A percentile compares a stretch with the other conserved stretches of the same genome.
phyloP scores from a whole-genome alignment of 2,329 filamentous ascomycete species.

The Hansfordia pulvinata region DNA sequence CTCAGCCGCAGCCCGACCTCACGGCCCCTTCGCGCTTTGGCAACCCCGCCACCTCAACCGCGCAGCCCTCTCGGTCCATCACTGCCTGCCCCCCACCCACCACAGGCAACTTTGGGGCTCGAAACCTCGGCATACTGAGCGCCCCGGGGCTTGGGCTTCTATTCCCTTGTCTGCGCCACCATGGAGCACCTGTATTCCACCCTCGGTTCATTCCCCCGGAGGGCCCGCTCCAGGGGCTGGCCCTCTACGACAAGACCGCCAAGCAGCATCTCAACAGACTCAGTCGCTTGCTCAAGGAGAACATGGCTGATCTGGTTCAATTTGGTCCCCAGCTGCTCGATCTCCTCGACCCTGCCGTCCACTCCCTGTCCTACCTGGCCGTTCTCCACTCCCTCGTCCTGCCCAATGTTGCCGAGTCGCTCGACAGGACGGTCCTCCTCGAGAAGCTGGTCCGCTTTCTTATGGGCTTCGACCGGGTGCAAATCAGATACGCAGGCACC shows the following conservation, averaged over 20 bases:
- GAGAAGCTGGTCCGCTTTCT: constrained; percentile 31
- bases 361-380: constrained; percentile 37
- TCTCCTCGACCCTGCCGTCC: constrained; percentile 29
- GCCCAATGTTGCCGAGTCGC: constrained; percentile 15
- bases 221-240: constrained; percentile 11
- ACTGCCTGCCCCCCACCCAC: too few species aligned
- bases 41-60: too few species aligned
- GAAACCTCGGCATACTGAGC: too few species aligned
- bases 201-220: constrained; percentile 28
- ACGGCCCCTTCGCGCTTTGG: too few species aligned
- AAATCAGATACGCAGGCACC: constrained; percentile 35
- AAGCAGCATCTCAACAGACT: constrained; percentile 23
- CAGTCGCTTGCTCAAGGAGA: constrained; percentile 21
- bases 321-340: constrained; percentile 25
- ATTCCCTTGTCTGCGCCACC: too few species aligned
- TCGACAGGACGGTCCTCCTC: constrained; percentile 16
- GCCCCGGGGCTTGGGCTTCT: too few species aligned
- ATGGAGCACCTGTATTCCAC: constrained; percentile 24
- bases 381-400: constrained; percentile 28
- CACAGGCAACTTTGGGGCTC: too few species aligned
- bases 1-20: too few species aligned
- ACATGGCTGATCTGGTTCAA: constrained; percentile 15
- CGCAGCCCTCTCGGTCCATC: too few species aligned
- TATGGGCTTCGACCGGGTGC: constrained; percentile 31
- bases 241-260: constrained; percentile 25